These are phyloP conservation scores for Tolypocladium tropicale DNA, from an alignment of 2,329 filamentous ascomycete genomes.

Conservation along the genomic window DNA sequence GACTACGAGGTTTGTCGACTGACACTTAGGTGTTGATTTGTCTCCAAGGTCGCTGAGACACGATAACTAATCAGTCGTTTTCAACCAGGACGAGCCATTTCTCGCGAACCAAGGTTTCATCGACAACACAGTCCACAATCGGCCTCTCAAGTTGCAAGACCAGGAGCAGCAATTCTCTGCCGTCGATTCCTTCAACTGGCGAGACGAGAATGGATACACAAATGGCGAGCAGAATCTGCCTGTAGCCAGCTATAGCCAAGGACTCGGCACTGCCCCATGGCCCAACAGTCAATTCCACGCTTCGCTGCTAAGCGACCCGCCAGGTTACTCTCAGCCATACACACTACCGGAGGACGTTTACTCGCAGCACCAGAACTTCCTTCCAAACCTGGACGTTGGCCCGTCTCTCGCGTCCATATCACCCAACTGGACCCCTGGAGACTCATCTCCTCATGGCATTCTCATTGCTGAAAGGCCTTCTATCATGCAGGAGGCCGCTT, in stretches of 20 bases:
- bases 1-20: slow-evolving; percentile 7
- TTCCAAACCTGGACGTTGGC: background rate
- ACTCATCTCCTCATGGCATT: background rate
- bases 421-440: background rate
- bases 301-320: background rate
- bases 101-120: background rate
- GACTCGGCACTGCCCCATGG: background rate
- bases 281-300: background rate
- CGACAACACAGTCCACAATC: background rate
- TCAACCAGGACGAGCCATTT: background rate
- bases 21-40: background rate
- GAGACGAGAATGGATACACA: background rate
- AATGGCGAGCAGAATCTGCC: background rate
- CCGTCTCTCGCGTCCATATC: background rate
- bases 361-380: background rate
- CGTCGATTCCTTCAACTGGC: background rate
- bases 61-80: background rate
- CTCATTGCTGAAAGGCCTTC: background rate
- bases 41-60: too few species aligned
- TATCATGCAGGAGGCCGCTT: too few species aligned
- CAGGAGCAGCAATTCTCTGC: background rate
- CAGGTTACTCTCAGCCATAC: background rate
- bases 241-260: background rate
- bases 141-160: background rate
- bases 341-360: background rate